These are phyloP conservation scores for Globisporangium heterothallicum DNA, from an alignment of 352 stramenopile species.

Conservation along the genomic window DNA sequence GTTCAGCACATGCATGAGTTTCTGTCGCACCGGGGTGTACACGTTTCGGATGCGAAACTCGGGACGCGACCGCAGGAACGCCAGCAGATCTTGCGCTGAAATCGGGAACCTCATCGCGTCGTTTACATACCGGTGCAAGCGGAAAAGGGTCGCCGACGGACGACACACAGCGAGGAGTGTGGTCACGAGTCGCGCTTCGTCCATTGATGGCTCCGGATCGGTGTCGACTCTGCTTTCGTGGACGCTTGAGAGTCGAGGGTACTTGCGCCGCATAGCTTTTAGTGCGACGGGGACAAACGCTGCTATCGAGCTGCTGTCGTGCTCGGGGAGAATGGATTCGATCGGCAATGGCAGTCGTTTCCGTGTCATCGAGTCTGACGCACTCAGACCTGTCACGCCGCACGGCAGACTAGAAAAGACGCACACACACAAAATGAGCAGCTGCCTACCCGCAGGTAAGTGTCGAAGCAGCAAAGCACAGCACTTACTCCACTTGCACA, in stretches of 20 bases:
- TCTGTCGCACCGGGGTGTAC: slow-evolving; percentile 21
- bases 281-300: slow-evolving; percentile 36
- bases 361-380: slow-evolving; percentile 11
- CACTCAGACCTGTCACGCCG: slow-evolving; percentile 30
- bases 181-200: slow-evolving; percentile 26
- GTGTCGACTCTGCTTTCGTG: background rate
- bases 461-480: background rate
- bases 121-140: slow-evolving; percentile 48
- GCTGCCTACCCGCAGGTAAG: slow-evolving; percentile 17
- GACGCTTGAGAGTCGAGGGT: slow-evolving; percentile 33
- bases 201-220: slow-evolving; percentile 13
- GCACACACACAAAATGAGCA: background rate
- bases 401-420: slow-evolving; percentile 41
- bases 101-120: slow-evolving; percentile 40
- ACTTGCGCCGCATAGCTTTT: slow-evolving; percentile 42
- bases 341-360: slow-evolving; percentile 38
- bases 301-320: slow-evolving; percentile 39
- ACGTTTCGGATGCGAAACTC: slow-evolving; percentile 41
- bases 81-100: slow-evolving; percentile 33
- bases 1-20: slow-evolving; percentile 15
- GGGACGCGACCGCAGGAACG: slow-evolving; percentile 25
- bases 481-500: slow-evolving; percentile 54
- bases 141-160: slow-evolving; percentile 56
- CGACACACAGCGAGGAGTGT: slow-evolving; percentile 33
- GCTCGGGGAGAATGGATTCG: slow-evolving; percentile 55